Conservation (phyloP, 2,329 filamentous ascomycete genomes). For the Verticillium nonalfalfae region DNA sequence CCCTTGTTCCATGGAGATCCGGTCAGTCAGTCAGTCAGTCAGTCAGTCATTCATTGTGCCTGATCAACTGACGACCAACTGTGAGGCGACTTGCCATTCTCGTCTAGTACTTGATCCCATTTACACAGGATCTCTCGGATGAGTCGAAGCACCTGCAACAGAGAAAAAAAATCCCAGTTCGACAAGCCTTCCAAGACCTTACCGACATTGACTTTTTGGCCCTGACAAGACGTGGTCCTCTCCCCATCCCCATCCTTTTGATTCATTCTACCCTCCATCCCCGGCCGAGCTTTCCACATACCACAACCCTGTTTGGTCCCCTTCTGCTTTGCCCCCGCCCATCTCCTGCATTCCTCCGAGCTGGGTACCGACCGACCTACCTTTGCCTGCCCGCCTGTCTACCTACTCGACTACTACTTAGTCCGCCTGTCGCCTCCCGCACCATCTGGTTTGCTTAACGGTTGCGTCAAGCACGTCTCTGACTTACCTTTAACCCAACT, state of each 20-base stretch:
- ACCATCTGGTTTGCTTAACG: slow-evolving; percentile 8
- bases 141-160: too few species aligned
- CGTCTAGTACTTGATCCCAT: too few species aligned
- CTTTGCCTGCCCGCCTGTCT: background rate
- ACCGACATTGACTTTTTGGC: too few species aligned
- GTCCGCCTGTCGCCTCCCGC: background rate
- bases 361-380: background rate
- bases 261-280: background rate
- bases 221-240: background rate
- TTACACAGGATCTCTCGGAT: too few species aligned
- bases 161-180: background rate
- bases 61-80: too few species aligned
- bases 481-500: background rate
- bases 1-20: too few species aligned
- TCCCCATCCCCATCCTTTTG: background rate
- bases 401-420: background rate
- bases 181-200: background rate
- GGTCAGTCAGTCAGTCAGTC: too few species aligned
- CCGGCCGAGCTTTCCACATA: background rate
- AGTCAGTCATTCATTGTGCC: too few species aligned
- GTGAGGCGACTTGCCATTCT: too few species aligned
- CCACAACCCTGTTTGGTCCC: background rate
- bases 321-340: background rate
- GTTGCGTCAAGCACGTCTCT: slow-evolving; percentile 12
- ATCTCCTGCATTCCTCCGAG: background rate